These are phyloP conservation scores for Cucurbita ficifolia DNA, from an alignment of 306 rosid species.

Conservation along the genomic window DNA sequence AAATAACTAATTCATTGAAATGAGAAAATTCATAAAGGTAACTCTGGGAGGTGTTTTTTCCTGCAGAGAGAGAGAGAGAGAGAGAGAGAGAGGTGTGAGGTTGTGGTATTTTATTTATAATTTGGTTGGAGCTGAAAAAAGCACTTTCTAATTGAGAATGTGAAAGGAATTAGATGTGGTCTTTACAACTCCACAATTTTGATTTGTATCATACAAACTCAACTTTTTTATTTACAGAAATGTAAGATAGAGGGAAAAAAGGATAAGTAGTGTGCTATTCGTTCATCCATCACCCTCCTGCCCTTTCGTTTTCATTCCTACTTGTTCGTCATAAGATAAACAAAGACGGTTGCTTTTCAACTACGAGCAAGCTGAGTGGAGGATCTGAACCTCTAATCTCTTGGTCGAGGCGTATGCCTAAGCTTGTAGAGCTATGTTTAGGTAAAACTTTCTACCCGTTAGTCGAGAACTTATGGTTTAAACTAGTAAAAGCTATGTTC, in stretches of 20 bases:
- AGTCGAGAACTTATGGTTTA: no score
- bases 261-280: conserved; percentile 7
- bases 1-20: conserved; percentile 11
- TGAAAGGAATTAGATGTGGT: conserved; percentile 54
- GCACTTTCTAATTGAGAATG: conserved; percentile 48
- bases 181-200: conserved; percentile 71
- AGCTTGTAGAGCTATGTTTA: no score
- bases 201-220: conserved; percentile 65
- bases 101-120: conserved; percentile 35
- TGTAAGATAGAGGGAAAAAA: conserved; percentile 47
- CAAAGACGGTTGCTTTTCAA: no score
- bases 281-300: not conserved
- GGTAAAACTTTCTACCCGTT: no score
- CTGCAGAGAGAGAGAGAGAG: conserved; percentile 14
- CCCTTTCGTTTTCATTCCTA: not conserved
- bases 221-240: conserved; percentile 41
- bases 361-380: no score
- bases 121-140: conserved; percentile 27
- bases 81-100: conserved; percentile 10
- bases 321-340: not conserved
- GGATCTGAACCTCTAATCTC: no score
- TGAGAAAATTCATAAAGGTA: conserved; percentile 25
- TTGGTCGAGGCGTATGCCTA: no score
- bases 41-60: conserved; percentile 19
- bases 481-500: no score